Evolutionary conservation across 345 rosid genomes (phyloP).

Genomic region (Gossypium mustelinum): DNA sequence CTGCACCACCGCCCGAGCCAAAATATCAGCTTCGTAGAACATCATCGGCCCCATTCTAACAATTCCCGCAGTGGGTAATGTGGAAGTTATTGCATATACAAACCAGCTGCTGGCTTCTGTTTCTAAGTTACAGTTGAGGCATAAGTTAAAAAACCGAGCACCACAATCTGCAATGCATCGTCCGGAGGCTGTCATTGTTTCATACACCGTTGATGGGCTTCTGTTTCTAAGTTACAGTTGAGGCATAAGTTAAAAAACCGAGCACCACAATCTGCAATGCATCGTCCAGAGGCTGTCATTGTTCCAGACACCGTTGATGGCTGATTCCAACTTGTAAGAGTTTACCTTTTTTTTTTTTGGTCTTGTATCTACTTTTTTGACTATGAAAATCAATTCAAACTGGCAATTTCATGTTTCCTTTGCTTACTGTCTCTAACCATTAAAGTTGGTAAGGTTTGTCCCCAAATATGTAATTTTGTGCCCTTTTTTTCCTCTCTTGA

Average conservation of each 20-base stretch:
- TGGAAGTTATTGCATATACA: constrained; percentile 11
- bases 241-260: not conserved
- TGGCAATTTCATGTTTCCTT: constrained; percentile 3
- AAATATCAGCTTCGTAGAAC: constrained; percentile 68
- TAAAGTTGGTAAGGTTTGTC: constrained; percentile 13
- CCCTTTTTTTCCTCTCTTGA: not conserved
- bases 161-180: constrained; percentile 1
- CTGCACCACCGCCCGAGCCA: constrained; percentile 54
- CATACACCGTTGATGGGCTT: not conserved
- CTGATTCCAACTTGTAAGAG: not conserved
- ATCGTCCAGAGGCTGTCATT: not conserved
- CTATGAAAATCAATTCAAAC: constrained; percentile 10
- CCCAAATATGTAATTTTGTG: not conserved
- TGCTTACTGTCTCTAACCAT: not conserved
- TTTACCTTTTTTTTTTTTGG: not conserved
- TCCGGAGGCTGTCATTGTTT: not conserved
- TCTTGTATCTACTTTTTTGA: constrained; percentile 11
- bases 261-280: not conserved
- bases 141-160: not conserved
- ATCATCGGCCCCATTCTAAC: constrained; percentile 59
- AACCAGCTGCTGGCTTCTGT: not conserved
- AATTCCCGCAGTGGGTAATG: not conserved
- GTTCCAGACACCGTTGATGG: not conserved
- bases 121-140: not conserved
- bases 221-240: not conserved